Base-by-base conservation (phyloP, 2,329 filamentous ascomycete genomes). In the Neurospora crassa region DNA sequence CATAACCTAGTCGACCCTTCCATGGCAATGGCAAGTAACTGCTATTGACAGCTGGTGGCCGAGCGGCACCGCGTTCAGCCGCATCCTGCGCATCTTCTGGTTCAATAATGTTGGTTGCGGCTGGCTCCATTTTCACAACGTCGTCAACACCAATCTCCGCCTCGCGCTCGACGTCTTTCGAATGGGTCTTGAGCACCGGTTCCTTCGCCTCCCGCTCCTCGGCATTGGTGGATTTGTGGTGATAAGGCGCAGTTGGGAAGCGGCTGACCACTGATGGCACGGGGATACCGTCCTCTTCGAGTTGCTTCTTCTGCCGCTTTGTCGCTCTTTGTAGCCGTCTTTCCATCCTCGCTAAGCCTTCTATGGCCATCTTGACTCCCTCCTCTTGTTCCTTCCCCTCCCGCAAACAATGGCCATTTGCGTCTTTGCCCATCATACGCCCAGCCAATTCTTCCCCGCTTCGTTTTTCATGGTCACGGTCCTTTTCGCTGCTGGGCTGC, bases 1-100 rank as follows among this genome's bases (percentile, higher is more conserved):
- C 93, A 86, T 97, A 97, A 71, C 94, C 94, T 73, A 97, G 79
- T 40, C 94, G 87, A 0, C 95, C 95, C 81, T 91, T 93, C 94
- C 94, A 97, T 0, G 94, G 95, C 29, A 97, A 80, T 34, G 95
- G 95, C 24, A 97, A 84, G 77, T 90, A 92, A 74, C 88, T 88
- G 78, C 93, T 97, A 77, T 97, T 92, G 18, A 97, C 89, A 0
- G 94, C 88, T 7, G 93, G 93, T 14, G 91, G 87, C 70, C 93
- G 84, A 10, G 85, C 84, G 2, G 83, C 81, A 1, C 80, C 82
- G n/a, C 82, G 79, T 12, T 83, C 80, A 0, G 76, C 72, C 1
- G 69, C 69, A 0, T 79, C 78, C 0, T 69, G 68, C 3, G 24
- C 67, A 20, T 74, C 72, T 3, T 74, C 73, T 10, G 72, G 70